phyloP scores from a whole-genome alignment of 106 monocot genomes.

The Allium cepa region DNA sequence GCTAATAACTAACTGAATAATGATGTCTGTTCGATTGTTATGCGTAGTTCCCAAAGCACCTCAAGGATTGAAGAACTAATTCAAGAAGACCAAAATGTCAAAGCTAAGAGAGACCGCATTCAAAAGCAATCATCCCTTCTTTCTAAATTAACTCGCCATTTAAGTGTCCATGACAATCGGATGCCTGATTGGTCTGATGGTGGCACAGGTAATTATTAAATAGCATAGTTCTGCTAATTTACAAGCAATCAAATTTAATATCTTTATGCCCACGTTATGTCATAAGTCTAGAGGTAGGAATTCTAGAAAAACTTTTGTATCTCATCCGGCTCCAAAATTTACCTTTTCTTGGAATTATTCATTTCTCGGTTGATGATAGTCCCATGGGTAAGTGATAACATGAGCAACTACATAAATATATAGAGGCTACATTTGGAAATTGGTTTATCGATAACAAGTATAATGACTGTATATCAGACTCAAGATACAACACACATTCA shows the following conservation, averaged over 20 bases:
- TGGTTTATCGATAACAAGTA: no score
- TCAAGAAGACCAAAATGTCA: conserved; percentile 88
- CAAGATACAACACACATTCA: no score
- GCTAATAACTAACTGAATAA: neutral
- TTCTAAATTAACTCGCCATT: conserved; percentile 80
- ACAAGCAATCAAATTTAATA: neutral
- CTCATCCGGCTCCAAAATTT: no score
- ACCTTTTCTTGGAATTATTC: no score
- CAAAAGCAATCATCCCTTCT: conserved; percentile 87
- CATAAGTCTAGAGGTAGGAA: no score
- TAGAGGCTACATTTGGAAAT: no score
- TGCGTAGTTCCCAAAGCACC: conserved; percentile 61
- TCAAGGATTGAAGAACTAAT: conserved; percentile 84
- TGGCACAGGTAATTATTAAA: conserved; percentile 10
- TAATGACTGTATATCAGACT: no score
- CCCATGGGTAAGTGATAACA: no score
- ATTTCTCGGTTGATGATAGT: no score
- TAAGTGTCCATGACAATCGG: conserved; percentile 81
- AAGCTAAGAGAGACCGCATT: conserved; percentile 53
- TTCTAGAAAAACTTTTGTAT: no score
- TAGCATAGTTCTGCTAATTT: neutral
- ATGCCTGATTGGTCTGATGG: conserved; percentile 56
- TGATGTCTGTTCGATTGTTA: neutral
- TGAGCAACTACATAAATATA: no score
- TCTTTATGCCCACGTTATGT: neutral